Percentiles rank a stretch among this genome's conserved stretches.
Evolutionary conservation across 1,139 yeast species (phyloP).

Genomic region (Ogataea hybrid): DNA sequence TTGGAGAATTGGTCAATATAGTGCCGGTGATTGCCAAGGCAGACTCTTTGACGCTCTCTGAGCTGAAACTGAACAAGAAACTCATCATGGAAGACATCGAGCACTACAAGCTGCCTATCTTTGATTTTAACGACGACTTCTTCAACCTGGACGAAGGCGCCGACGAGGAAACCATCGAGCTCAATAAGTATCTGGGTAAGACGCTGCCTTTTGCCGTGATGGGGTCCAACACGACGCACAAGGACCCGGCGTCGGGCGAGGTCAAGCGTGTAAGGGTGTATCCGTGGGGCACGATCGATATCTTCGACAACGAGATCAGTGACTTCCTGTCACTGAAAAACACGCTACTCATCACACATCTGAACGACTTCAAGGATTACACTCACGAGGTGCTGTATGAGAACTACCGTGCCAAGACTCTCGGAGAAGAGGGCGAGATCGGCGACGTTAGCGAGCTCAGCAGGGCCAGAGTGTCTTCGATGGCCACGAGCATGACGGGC

Average conservation of each 20-base stretch:
- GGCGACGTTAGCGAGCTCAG: constrained; percentile 29
- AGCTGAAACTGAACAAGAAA: constrained; percentile 65
- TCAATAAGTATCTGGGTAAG: constrained; percentile 71
- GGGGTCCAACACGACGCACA: constrained; percentile 60
- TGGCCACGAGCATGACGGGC: constrained; percentile 10
- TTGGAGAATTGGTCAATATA: constrained; percentile 80
- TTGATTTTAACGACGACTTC: constrained; percentile 70
- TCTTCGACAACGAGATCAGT: constrained; percentile 76
- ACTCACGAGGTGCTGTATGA: constrained; percentile 93
- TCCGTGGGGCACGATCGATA: constrained; percentile 92
- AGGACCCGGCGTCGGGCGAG: constrained; percentile 58
- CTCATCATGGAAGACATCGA: constrained; percentile 69
- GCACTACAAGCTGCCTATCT: constrained; percentile 75
- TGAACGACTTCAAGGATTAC: constrained; percentile 88
- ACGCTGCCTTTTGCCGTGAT: constrained; percentile 87
- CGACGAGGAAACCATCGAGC: constrained; percentile 76
- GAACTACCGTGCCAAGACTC: constrained; percentile 86
- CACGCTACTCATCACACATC: constrained; percentile 85
- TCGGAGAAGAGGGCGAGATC: constrained; percentile 46
- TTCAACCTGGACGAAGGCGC: constrained; percentile 54
- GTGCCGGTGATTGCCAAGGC: constrained; percentile 87
- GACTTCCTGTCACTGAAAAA: constrained; percentile 84
- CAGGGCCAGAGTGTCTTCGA: constrained; percentile 12
- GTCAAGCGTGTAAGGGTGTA: constrained; percentile 77
- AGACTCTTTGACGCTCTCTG: constrained; percentile 79